Evolutionary conservation across 345 rosid species (phyloP), one percentile per base, ranked within the genome.

Genomic region (Linum tenue): DNA sequence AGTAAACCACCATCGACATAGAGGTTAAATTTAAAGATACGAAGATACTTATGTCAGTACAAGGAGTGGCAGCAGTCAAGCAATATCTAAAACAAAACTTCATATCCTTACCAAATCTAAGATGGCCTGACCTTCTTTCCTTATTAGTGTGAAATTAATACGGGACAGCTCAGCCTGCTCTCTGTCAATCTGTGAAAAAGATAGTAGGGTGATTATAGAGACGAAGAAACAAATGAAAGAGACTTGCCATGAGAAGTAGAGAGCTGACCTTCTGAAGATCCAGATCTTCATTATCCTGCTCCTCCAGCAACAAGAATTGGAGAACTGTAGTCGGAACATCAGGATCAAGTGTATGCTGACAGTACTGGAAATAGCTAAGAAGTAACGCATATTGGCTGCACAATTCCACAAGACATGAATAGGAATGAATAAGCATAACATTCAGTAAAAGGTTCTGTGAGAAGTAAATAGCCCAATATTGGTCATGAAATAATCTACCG

Each of bases 351-450:
- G 83, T 81, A 76, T 90, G 98, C 77, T 81, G 89, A 74, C 98
- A 90, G 70, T 90, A 92, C 85, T 92, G 98, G 69, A 92, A 83
- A 74, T 92, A 92, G 78, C 96, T 84, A 63, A 92, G 90, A 51
- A 92, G 87, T 85, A 90, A 71, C 37, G 97, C 96, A 66, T 90
- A 92, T 69, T 92, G 98, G 72, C 98, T 91, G 87, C 63, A 65
- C 8, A 15, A 7, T 35, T 40, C 64, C 38, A 6, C 17, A 17
- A 71, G 63, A 56, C 39, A 57, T 63, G 62, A 63, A 57, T 39
- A 60, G 12, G 69, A 64, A 72, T 37, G 64, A 63, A 63, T 37
- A 42, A 22, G 64, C 65, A 77, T 65, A 48, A 48, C 44, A 55
- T 15, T 37, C 39, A 63, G 67, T 65, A 16, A 59, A 43, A 69